Conservation (phyloP, 208 protist species). For the Acanthamoeba triangularis region DNA sequence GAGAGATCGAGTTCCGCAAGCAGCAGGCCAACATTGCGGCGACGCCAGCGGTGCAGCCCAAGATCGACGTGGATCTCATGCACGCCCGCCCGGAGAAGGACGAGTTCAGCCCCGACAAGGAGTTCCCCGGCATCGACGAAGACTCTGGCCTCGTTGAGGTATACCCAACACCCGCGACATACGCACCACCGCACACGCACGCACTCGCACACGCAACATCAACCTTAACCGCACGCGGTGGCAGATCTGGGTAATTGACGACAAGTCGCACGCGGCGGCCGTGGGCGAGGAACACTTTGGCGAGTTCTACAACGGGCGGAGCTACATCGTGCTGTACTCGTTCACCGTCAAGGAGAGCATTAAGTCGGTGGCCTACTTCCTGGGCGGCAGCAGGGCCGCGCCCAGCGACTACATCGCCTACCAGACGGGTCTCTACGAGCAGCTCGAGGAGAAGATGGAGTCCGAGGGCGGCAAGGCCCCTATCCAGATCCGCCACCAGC, state of each 20-base stretch:
- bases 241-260: slow-evolving; percentile 70
- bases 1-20: slow-evolving; percentile 70
- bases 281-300: slow-evolving; percentile 65
- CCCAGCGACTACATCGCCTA: slow-evolving; percentile 63
- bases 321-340: slow-evolving; percentile 83
- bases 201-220: background rate
- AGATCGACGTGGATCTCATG: slow-evolving; percentile 47
- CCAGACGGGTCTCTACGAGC: slow-evolving; percentile 77
- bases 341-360: slow-evolving; percentile 42
- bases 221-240: background rate
- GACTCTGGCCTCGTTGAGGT: slow-evolving; percentile 69
- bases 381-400: slow-evolving; percentile 71
- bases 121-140: background rate
- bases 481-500: slow-evolving; percentile 78
- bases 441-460: slow-evolving; percentile 76
- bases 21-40: slow-evolving; percentile 64
- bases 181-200: too few relatives aligned
- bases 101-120: background rate
- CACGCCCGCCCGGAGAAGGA: background rate
- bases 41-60: slow-evolving; percentile 46
- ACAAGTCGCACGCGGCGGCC: slow-evolving; percentile 73
- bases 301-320: slow-evolving; percentile 72
- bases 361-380: slow-evolving; percentile 79
- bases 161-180: background rate
- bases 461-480: slow-evolving; percentile 58